Conservation (phyloP, 768 basidiomycete genomes). For the Psilocybe cyanescens region DNA sequence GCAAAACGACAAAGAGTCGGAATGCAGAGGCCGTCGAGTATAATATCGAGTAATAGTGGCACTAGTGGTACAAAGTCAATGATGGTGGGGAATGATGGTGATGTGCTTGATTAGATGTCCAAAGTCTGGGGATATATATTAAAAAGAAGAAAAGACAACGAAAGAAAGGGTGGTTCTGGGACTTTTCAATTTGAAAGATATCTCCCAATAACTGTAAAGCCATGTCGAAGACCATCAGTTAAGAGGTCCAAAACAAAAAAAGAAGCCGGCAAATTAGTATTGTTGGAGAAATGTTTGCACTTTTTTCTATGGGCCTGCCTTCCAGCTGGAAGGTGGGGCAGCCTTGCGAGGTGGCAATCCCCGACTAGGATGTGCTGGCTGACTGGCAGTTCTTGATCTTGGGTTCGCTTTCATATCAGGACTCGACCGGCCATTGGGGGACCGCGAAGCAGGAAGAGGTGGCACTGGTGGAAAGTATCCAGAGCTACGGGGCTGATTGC, state of each 20-base stretch:
- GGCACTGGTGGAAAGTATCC: constrained; percentile 48
- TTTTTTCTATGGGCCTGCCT: constrained; percentile 33
- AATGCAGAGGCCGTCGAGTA: constrained; percentile 8
- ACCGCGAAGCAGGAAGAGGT: constrained; percentile 33
- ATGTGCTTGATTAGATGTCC: constrained; percentile 30
- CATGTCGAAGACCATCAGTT: constrained; percentile 3
- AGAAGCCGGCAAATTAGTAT: constrained; percentile 2
- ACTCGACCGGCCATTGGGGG: constrained; percentile 22
- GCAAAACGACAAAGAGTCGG: constrained; percentile 3
- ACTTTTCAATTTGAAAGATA: constrained; percentile 8
- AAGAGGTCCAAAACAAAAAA: constrained; percentile 7
- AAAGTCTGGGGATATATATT: constrained; percentile 25
- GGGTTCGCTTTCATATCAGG: constrained; percentile 24
- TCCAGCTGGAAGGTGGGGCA: constrained; percentile 72
- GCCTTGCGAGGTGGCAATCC: constrained; percentile 29
- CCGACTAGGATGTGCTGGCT: constrained; percentile 37
- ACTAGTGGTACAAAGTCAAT: constrained; percentile 24
- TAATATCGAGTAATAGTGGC: constrained; percentile 18
- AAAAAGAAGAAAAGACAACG: constrained; percentile 11
- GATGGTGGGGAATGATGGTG: constrained; percentile 25
- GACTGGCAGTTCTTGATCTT: constrained; percentile 47
- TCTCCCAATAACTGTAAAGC: constrained; percentile 9
- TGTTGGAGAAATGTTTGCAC: neutral
- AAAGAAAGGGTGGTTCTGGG: neutral
- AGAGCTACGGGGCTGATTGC: constrained; percentile 35